Conservation (phyloP, 2,329 filamentous ascomycete genomes). For the Xylariaceae sp. region DNA sequence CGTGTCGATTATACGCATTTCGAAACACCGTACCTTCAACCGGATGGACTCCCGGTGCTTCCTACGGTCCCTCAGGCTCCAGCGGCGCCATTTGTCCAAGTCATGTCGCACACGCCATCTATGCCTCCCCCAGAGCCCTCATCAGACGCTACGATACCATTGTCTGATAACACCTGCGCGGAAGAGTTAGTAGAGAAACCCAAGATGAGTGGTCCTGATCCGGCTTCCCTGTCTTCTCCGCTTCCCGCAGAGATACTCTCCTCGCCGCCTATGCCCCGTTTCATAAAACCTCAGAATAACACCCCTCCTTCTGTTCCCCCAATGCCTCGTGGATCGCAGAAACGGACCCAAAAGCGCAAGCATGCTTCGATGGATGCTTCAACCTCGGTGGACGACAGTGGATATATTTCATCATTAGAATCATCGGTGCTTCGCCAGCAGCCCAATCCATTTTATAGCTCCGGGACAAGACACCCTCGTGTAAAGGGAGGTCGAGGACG, state of each 20-base stretch:
- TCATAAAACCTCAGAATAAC: constrained; percentile 54
- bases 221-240: constrained; percentile 62
- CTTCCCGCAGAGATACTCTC: constrained; percentile 70
- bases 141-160: constrained; percentile 71
- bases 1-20: constrained; percentile 48
- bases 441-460: constrained; percentile 60
- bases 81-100: constrained; percentile 31
- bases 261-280: constrained; percentile 74
- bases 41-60: constrained; percentile 42
- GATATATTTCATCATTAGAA: constrained; percentile 93
- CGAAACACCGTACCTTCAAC: constrained; percentile 29
- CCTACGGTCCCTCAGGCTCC: constrained; percentile 36
- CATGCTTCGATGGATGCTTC: constrained; percentile 62
- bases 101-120: constrained; percentile 35
- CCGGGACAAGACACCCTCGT: constrained; percentile 71
- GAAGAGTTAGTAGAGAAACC: constrained; percentile 46
- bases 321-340: constrained; percentile 61
- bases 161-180: constrained; percentile 58
- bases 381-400: constrained; percentile 60
- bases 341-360: constrained; percentile 68
- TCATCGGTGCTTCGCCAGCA: constrained; percentile 76
- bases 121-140: constrained; percentile 52
- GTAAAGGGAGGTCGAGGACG: constrained; percentile 85
- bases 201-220: constrained; percentile 37
- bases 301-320: constrained; percentile 69